Base-by-base conservation (phyloP, 2,329 filamentous ascomycete species). In the Dendryphion nanum region DNA sequence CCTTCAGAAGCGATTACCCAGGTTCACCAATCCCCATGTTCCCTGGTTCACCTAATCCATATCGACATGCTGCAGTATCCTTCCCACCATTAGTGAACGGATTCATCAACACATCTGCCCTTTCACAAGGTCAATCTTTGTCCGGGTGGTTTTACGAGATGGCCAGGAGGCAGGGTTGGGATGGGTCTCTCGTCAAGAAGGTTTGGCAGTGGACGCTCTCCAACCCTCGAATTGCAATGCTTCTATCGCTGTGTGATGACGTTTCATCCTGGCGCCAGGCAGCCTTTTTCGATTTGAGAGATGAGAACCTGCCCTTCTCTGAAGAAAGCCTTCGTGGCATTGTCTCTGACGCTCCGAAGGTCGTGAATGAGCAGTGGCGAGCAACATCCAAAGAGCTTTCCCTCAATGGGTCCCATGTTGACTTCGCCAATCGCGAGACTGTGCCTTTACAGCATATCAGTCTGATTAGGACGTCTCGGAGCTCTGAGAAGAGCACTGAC, bases 201-300 rank as follows among this genome's bases (percentile, higher is more conserved):
- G 61, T 64, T 17, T 67, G 63, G 53, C 61, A 62, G n/a, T 69
- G 66, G 66, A 63, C 64, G 1, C 41, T 67, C 30, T 63, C 59
- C 8, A 67, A 68, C 32, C 64, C 62, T 2, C 53, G 57, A 35
- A 57, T 64, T 13, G 64, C 66, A 1, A 57, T 68, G 12, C 49
- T 69, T 8, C 50, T 69, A 4, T 56, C 59, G 13, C 53, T 66
- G 18, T 67, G 64, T 47, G 64, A 67, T 26, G 66, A 69, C 35
- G 55, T 68, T 7, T 48, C 62, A 0, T 66, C 64, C 1, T 66
- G 61, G 61, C 56, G 59, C 12, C 59, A 63, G 35, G 62, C 63
- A 16, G 59, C 55, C 3, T 63, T 64, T 36, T 67, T 63, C 29
- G 61, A 64, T 23, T 55, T 69, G 13, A 48, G 58, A 37, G 66